Evolutionary conservation across 169 alveolate genomes (phyloP), one percentile per base, ranked within the genome.

Genomic region (Hepatocystis sp.): DNA sequence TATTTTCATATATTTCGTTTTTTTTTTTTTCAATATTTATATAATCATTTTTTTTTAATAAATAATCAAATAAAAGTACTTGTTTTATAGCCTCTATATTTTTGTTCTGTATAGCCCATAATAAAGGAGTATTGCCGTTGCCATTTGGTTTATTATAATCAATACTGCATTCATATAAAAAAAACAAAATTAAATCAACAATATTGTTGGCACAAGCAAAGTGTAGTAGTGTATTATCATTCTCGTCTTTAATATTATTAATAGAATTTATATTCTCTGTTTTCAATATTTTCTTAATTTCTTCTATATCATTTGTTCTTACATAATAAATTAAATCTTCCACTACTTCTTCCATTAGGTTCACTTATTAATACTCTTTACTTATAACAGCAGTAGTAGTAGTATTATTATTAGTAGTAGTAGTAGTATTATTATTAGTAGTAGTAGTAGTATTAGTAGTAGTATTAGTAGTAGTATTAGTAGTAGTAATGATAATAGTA

Each of bases 61-160:
- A 23, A 39, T 91, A 91, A 51, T 91, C 95, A 58, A 86, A 91
- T 7, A 56, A 46, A 13, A 91, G 81, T 10, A 91, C 25, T 42
- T 86, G 89, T 39, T 86, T 53, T 11, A 86, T 76, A 0, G 95
- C 90, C 17, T 85, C 92, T 7, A n/a, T 17, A 39, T 91, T 56
- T 60, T 92, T 92, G 39, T 90, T 92, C 42, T 92, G 95, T 4
- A 92, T 88, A 21, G 93, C 93, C 95, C 95, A 92, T 53, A 90
- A 84, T 15, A 92, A 84, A 13, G 95, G 95, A 23, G 91, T 88
- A 56, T 92, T 92, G 2, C 95, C 94, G 55, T 86, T 86, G 39
- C 39, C 39, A 63, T 92, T 92, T n/a, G 19, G 49, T 21, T 49
- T 67, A 66, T 88, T 68, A 65, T 90, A 90, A 21, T 86, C 90